These are phyloP conservation scores for Gastroboletus turbinatus DNA, from an alignment of 1,284 basidiomycete species.

Conservation along the genomic window DNA sequence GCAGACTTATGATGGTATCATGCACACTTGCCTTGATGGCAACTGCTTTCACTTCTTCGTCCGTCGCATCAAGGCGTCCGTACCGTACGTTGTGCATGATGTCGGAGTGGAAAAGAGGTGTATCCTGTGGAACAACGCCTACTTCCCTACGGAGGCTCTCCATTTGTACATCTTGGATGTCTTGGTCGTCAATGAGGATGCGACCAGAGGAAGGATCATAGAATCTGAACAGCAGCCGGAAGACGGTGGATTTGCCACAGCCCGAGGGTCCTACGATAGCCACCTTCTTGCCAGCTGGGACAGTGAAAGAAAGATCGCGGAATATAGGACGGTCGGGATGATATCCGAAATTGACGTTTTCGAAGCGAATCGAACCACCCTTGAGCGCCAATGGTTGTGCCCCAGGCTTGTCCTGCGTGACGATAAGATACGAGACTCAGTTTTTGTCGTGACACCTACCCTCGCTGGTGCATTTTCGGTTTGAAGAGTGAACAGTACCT, in stretches of 20 bases:
- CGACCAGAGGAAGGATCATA: conserved; percentile 83
- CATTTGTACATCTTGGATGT: conserved; percentile 75
- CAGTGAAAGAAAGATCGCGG: conserved; percentile 82
- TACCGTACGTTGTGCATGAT: conserved; percentile 96
- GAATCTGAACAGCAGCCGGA: conserved; percentile 93
- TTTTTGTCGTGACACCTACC: conserved; percentile 39
- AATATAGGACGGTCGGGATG: conserved; percentile 91
- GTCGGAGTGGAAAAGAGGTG: conserved; percentile 94
- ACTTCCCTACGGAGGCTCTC: conserved; percentile 74
- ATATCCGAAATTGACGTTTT: conserved; percentile 92
- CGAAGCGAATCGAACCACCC: conserved; percentile 90
- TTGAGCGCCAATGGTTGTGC: conserved; percentile 70
- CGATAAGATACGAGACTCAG: background rate
- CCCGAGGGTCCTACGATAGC: conserved; percentile 97
- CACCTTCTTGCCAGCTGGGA: conserved; percentile 94
- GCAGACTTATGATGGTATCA: conserved; percentile 75
- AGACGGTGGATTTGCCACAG: conserved; percentile 97
- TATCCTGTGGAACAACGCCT: conserved; percentile 97
- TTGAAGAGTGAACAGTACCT: conserved; percentile 90
- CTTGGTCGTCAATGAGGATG: conserved; percentile 87
- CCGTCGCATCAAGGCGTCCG: conserved; percentile 84
- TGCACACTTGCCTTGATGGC: conserved; percentile 88
- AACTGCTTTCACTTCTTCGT: conserved; percentile 85
- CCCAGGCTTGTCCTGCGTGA: conserved; percentile 59
- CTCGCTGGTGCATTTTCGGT: conserved; percentile 76